Evolutionary conservation across 805 yeast species (phyloP).

Genomic region (Aciculoconidium aculeatum): DNA sequence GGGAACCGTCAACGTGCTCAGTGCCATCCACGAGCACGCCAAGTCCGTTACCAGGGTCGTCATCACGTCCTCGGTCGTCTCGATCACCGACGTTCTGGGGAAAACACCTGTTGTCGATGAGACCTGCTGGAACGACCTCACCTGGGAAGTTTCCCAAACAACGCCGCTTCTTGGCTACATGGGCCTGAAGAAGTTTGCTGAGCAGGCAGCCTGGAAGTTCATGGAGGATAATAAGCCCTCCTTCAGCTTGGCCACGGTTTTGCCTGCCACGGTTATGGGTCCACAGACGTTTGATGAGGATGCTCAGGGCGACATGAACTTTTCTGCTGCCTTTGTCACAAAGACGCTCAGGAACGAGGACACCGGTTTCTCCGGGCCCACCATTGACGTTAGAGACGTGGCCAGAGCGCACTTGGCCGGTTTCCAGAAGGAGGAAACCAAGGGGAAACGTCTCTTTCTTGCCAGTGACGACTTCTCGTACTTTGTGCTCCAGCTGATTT

Average conservation of each 20-base stretch:
- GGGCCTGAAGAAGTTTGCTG: slow-evolving; percentile 60
- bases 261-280: slow-evolving; percentile 36
- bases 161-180: slow-evolving; percentile 41
- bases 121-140: slow-evolving; percentile 46
- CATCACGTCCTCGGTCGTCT: slow-evolving; percentile 20
- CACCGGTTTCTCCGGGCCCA: no score
- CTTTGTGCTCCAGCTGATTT: no score
- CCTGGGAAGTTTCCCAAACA: slow-evolving; percentile 40
- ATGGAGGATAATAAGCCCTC: no score
- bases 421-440: no score
- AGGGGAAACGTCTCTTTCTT: no score
- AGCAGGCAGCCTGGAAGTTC: slow-evolving; percentile 54
- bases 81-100: slow-evolving; percentile 17
- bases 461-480: no score
- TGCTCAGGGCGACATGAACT: no score
- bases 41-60: slow-evolving; percentile 15
- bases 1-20: slow-evolving; percentile 23
- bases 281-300: slow-evolving; percentile 32
- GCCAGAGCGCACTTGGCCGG: no score
- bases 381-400: no score
- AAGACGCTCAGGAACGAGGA: no score
- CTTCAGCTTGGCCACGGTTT: slow-evolving; percentile 39
- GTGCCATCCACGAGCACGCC: slow-evolving; percentile 14
- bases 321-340: no score
- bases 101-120: slow-evolving; percentile 28